These are phyloP conservation scores for Candida insectorum DNA, from an alignment of 805 yeast genomes.

Conservation along the genomic window DNA sequence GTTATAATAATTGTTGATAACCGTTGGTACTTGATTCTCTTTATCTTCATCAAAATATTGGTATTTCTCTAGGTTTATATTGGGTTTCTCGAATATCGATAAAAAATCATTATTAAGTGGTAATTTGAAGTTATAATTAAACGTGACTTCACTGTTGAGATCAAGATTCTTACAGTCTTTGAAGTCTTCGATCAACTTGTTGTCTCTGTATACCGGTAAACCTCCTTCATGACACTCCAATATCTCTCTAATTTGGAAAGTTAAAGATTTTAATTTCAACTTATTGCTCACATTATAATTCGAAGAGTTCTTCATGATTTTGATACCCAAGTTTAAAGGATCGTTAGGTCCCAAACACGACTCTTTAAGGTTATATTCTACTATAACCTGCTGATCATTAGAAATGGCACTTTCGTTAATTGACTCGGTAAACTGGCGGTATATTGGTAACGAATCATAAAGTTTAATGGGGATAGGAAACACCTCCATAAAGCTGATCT, in stretches of 20 bases:
- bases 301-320: slow-evolving; percentile 38
- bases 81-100: slow-evolving; percentile 16
- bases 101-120: slow-evolving; percentile 38
- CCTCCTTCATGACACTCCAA: slow-evolving; percentile 54
- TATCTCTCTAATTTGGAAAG: slow-evolving; percentile 50
- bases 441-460: slow-evolving; percentile 56
- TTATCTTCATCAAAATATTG: slow-evolving; percentile 3
- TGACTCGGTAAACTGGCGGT: slow-evolving; percentile 53
- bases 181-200: slow-evolving; percentile 32
- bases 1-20: slow-evolving; percentile 16
- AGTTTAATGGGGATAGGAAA: slow-evolving; percentile 55
- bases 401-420: slow-evolving; percentile 42
- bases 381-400: slow-evolving; percentile 45
- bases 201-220: slow-evolving; percentile 45
- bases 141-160: slow-evolving; percentile 22
- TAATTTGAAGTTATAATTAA: slow-evolving; percentile 22
- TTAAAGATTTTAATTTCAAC: slow-evolving; percentile 41
- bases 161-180: slow-evolving; percentile 20
- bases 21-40: slow-evolving; percentile 6
- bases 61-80: slow-evolving; percentile 1
- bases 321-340: slow-evolving; percentile 34
- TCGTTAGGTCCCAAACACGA: slow-evolving; percentile 62
- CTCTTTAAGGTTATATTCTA: slow-evolving; percentile 46
- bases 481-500: slow-evolving; percentile 23
- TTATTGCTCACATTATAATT: slow-evolving; percentile 26